Evolutionary conservation across 108 stramenopile species (phyloP).

Genomic region (Cyclotella baltica): DNA sequence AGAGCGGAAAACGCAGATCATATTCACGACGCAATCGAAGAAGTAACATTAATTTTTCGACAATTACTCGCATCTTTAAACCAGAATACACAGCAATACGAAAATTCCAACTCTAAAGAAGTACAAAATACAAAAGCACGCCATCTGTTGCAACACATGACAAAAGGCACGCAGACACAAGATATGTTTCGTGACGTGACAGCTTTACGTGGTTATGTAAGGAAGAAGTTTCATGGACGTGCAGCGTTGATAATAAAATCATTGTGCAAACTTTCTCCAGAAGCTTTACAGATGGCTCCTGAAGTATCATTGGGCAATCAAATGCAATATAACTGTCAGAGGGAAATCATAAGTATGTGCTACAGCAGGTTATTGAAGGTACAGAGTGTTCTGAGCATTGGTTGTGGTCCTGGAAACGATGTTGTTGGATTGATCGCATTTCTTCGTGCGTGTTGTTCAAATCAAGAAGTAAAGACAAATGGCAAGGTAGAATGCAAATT

Average conservation of each 20-base stretch:
- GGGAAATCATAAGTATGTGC: conserved; percentile 27
- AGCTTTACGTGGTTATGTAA: conserved; percentile 75
- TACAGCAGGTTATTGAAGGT: conserved; percentile 50
- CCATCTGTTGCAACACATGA: conserved; percentile 70
- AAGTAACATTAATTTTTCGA: conserved; percentile 26
- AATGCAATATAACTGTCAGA: conserved; percentile 7
- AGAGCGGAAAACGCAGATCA: neutral
- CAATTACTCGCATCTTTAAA: conserved; percentile 27
- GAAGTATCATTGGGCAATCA: neutral
- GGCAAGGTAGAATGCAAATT: conserved; percentile 11
- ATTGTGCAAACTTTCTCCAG: conserved; percentile 48
- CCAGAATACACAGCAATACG: neutral
- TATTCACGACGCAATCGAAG: conserved; percentile 7
- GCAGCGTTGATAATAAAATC: conserved; percentile 66
- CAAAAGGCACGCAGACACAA: conserved; percentile 73
- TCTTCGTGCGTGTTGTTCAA: conserved; percentile 30
- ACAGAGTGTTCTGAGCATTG: conserved; percentile 58
- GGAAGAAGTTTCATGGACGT: conserved; percentile 78
- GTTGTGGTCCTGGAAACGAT: conserved; percentile 84
- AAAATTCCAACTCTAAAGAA: neutral
- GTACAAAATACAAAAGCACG: conserved; percentile 54
- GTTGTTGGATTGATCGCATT: conserved; percentile 60
- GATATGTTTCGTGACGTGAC: conserved; percentile 69
- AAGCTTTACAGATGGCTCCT: conserved; percentile 11
- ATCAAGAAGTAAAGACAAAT: neutral